phyloP scores from a whole-genome alignment of 1,284 basidiomycete genomes.

The Rhodotorula sp. region DNA sequence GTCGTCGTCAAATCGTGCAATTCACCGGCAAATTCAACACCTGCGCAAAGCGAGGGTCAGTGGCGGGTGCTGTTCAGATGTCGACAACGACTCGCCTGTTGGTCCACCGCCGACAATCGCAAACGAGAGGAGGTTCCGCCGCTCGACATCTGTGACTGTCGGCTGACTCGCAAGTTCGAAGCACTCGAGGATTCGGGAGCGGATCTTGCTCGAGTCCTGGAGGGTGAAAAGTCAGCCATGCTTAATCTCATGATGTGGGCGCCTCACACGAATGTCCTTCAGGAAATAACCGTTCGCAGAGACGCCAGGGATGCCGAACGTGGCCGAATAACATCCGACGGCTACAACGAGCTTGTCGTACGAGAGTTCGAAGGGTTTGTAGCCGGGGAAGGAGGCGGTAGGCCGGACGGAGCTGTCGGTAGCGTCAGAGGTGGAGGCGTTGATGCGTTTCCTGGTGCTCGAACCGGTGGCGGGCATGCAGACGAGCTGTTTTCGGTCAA shows the following conservation, averaged over 20 bases:
- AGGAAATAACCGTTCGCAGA: conserved; percentile 76
- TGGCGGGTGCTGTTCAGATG: no score
- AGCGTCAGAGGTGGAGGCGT: background rate
- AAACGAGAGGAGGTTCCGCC: conserved; percentile 69
- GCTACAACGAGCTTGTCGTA: conserved; percentile 83
- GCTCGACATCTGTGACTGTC: conserved; percentile 63
- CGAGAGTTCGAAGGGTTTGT: conserved; percentile 56
- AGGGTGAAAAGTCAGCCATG: conserved; percentile 48
- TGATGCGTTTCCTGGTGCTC: background rate
- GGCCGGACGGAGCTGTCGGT: background rate
- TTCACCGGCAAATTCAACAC: conserved; percentile 83
- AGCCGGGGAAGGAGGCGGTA: conserved; percentile 31
- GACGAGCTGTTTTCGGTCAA: conserved; percentile 60
- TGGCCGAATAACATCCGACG: conserved; percentile 80
- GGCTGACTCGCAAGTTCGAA: conserved; percentile 79
- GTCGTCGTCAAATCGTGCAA: conserved; percentile 76
- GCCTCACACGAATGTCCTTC: conserved; percentile 62
- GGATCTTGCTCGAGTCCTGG: conserved; percentile 72
- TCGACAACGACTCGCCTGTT: conserved; percentile 24
- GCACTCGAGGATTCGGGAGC: conserved; percentile 70
- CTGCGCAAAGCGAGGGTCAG: conserved; percentile 45
- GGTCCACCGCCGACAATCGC: conserved; percentile 68
- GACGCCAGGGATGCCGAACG: conserved; percentile 59
- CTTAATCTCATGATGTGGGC: conserved; percentile 44
- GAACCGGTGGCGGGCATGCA: conserved; percentile 32